Base-by-base conservation (phyloP, 1,284 basidiomycete genomes). In the Ceratobasidium sp. region DNA sequence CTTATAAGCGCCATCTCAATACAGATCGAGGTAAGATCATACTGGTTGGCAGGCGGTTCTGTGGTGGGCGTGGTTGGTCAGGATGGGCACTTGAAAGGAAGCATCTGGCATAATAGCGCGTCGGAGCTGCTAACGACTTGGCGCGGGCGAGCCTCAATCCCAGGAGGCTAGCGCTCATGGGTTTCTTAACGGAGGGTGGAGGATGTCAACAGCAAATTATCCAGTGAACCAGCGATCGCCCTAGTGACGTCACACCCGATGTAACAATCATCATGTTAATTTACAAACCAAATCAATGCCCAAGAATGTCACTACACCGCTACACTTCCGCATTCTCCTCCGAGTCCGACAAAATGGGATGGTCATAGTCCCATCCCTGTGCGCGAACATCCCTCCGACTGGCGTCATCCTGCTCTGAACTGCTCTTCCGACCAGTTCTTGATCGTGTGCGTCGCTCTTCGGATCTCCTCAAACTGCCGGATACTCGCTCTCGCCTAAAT, bases 361-460 rank as follows among this genome's bases (percentile, higher is more conserved):
- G 32, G 22, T 47, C 60, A 35, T 64, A 64, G 8, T 64, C 49
- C 60, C 60, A 64, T 32, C 49, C 60, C 17, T 38, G 60, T n/a
- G n/a, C 49, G n/a, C 34, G 31, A 17, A n/a, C 45, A 52, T 47
- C 47, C 35, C 60, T n/a, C 3, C 60, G 60, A 42, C 60, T 64
- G 20, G 45, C 47, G 31, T 64, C 60, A 31, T 62, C 57, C 20
- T 42, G 57, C 12, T 64, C 60, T 22, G 60, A 64, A 22, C 47
- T 49, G 25, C 60, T 64, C 34, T 64, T 64, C 10, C 60, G 60
- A 29, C 49, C 60, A 35, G 60, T 47, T 22, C 60, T 35, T 22
- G 60, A 64, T 25, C 47, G 50, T 1, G 60, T 64, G 13, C 60
- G 60, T 29, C 60, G 31, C 27, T 64, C 60, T 34, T 64, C 32